Percentiles rank a stretch among this genome's conserved stretches.
Evolutionary conservation across 2,329 filamentous ascomycete species (phyloP).

Genomic region (Chrysosporium keratinophilum): DNA sequence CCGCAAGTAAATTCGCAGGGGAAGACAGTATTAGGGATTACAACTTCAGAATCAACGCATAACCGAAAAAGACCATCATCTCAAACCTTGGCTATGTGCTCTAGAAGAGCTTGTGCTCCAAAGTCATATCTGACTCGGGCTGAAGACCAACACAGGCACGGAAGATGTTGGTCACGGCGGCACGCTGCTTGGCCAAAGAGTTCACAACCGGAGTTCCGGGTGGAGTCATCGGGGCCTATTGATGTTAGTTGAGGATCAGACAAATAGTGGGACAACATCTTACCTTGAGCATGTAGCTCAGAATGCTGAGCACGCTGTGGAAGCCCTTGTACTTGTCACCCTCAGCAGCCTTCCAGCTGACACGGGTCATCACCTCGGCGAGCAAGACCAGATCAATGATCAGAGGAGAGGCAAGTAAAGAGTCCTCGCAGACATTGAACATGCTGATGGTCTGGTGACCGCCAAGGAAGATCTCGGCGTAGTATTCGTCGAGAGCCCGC

Average conservation of each 20-base stretch:
- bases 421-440: conserved; percentile 99
- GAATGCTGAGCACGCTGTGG: conserved; percentile 90
- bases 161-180: conserved; percentile 94
- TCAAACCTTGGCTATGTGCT: conserved; percentile 12
- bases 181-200: conserved; percentile 88
- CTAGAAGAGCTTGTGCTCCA: conserved; percentile 97
- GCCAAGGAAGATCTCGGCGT: conserved; percentile 97
- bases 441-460: conserved; percentile 96
- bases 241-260: not conserved
- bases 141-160: conserved; percentile 92
- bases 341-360: conserved; percentile 69
- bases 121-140: conserved; percentile 96
- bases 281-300: conserved; percentile 94
- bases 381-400: conserved; percentile 94
- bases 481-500: conserved; percentile 97
- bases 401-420: conserved; percentile 83
- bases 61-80: not conserved
- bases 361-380: conserved; percentile 96
- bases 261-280: conserved; percentile 8
- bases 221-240: conserved; percentile 77
- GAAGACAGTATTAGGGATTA: not conserved
- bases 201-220: conserved; percentile 94
- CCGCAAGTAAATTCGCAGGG: not conserved
- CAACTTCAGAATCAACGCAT: not conserved
- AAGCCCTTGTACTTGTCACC: conserved; percentile 75